Evolutionary conservation across 2,329 filamentous ascomycete genomes (phyloP).

Genomic region (Rachicladosporium sp.): DNA sequence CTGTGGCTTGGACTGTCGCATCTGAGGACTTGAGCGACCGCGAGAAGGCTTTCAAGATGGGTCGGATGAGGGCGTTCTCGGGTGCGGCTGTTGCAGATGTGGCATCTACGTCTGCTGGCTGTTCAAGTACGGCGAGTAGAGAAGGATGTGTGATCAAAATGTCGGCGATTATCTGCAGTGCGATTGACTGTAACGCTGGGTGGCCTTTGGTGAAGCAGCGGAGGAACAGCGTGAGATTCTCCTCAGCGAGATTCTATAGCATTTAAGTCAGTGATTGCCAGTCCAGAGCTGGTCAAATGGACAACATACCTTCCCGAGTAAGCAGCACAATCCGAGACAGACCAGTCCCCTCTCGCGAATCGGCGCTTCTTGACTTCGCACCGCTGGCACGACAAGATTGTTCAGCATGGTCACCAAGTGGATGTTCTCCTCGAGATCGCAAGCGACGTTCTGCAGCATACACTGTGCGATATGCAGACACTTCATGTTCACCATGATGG

Average conservation of each 20-base stretch:
- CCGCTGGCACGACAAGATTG: conserved; percentile 88
- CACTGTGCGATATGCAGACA: conserved; percentile 94
- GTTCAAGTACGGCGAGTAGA: conserved; percentile 51
- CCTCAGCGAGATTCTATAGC: conserved; percentile 5
- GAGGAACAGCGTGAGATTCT: conserved; percentile 47
- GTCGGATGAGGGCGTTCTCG: conserved; percentile 40
- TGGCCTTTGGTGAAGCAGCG: conserved; percentile 94
- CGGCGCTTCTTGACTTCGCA: conserved; percentile 82
- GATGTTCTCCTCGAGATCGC: conserved; percentile 76
- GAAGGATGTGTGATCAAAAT: conserved; percentile 82
- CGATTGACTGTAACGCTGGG: conserved; percentile 75
- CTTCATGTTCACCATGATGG: conserved; percentile 97
- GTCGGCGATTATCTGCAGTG: conserved; percentile 83
- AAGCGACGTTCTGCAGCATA: conserved; percentile 87
- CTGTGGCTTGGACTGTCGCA: conserved; percentile 66
- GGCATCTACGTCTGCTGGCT: conserved; percentile 26
- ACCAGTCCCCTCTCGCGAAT: conserved; percentile 83
- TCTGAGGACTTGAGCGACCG: conserved; percentile 64
- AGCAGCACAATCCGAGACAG: conserved; percentile 79
- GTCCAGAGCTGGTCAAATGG: too few relatives aligned
- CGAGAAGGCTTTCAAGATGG: conserved; percentile 73
- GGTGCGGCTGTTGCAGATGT: conserved; percentile 27
- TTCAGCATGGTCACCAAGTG: conserved; percentile 97
- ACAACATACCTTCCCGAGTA: conserved; percentile 61
- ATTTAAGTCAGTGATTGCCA: conserved; percentile 1